These are phyloP conservation scores for Sugiyamaella grinbergsii DNA, from an alignment of 1,139 yeast genomes.

Conservation along the genomic window DNA sequence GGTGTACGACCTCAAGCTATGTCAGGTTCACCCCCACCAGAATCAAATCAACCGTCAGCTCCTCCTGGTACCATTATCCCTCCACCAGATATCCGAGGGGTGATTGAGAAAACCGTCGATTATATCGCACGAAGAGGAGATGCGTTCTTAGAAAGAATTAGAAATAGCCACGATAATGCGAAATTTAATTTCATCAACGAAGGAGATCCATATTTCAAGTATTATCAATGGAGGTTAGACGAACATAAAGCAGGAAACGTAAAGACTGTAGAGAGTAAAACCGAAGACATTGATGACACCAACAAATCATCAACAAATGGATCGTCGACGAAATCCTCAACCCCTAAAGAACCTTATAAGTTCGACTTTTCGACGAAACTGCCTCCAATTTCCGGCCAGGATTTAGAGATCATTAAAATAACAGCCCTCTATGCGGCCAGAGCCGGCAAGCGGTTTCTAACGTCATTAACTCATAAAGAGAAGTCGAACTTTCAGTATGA, in stretches of 20 bases:
- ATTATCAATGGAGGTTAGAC: constrained; percentile 51
- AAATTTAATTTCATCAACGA: constrained; percentile 65
- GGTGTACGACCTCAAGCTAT: neutral
- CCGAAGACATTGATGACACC: constrained; percentile 19
- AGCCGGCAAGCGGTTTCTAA: constrained; percentile 54
- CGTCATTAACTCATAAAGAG: constrained; percentile 46
- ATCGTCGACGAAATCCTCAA: constrained; percentile 23
- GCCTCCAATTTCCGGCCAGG: constrained; percentile 63
- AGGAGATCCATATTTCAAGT: constrained; percentile 57
- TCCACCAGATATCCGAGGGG: constrained; percentile 54
- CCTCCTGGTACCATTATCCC: constrained; percentile 51
- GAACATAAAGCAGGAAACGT: constrained; percentile 37
- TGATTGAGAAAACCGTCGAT: constrained; percentile 71
- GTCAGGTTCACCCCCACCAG: neutral
- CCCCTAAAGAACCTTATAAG: constrained; percentile 43
- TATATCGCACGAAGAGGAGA: constrained; percentile 71
- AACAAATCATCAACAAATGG: constrained; percentile 14
- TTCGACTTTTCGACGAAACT: constrained; percentile 53
- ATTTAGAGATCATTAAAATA: constrained; percentile 66
- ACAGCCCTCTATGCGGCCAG: constrained; percentile 69
- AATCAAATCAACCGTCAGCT: constrained; percentile 1
- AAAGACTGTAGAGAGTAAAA: constrained; percentile 6
- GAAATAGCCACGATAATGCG: constrained; percentile 50
- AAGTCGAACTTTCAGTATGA: constrained; percentile 61
- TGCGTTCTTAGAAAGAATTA: constrained; percentile 59